Percentiles rank a stretch among this genome's conserved stretches.
phyloP scores from a whole-genome alignment of 345 rosid genomes.

The Populus simonii region DNA sequence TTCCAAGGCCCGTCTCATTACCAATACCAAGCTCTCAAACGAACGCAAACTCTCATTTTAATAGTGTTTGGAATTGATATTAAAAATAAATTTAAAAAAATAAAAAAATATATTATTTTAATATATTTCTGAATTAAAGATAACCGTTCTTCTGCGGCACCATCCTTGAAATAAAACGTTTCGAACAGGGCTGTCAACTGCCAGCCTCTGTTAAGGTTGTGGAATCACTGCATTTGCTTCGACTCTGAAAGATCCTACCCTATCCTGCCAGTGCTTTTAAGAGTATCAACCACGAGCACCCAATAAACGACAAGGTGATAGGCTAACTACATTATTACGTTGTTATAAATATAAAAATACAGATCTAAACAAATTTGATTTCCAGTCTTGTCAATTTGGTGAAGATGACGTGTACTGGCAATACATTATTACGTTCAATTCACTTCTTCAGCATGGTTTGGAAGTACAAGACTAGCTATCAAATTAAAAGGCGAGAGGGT shows the following conservation, averaged over 20 bases:
- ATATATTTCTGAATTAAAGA: too few species aligned
- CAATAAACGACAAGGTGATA: background rate
- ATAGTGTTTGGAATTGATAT: too few species aligned
- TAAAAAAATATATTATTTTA: too few species aligned
- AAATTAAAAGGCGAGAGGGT: too few species aligned
- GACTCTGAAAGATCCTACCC: background rate
- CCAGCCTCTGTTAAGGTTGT: background rate
- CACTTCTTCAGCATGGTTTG: background rate
- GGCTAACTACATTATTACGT: background rate
- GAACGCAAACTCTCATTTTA: too few species aligned
- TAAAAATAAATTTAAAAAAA: too few species aligned
- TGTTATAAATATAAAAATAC: too few species aligned
- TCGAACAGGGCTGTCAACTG: background rate
- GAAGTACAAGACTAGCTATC: background rate
- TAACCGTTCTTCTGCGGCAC: too few species aligned
- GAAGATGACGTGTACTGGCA: background rate
- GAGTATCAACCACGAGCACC: background rate
- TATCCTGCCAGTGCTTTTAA: background rate
- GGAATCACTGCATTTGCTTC: background rate
- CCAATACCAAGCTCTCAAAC: too few species aligned
- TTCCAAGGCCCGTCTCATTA: too few species aligned
- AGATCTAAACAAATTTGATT: too few species aligned
- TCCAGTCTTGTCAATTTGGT: too few species aligned
- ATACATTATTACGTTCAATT: background rate
- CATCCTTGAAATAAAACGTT: background rate